phyloP scores from a whole-genome alignment of 2,329 filamentous ascomycete genomes.

The Periconia digitata region DNA sequence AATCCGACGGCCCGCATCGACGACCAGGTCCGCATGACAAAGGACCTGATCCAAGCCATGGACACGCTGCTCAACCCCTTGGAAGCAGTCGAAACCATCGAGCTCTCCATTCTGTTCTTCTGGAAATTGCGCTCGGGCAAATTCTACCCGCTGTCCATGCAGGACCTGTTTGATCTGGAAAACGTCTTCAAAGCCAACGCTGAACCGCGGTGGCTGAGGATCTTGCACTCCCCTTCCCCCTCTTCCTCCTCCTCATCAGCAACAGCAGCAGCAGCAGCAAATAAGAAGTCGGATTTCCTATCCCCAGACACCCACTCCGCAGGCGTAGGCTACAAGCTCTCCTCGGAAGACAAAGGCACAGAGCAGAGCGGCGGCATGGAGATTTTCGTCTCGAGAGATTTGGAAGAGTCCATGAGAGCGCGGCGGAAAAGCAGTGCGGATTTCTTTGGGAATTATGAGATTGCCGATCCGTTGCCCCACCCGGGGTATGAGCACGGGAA shows the following conservation, averaged over 20 bases:
- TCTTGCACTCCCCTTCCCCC: no score
- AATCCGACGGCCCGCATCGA: slow-evolving; percentile 23
- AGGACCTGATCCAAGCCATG: slow-evolving; percentile 33
- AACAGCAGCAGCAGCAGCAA: slow-evolving; percentile 29
- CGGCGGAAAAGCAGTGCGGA: slow-evolving; percentile 34
- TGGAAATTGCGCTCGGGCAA: slow-evolving; percentile 38
- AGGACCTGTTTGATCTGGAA: slow-evolving; percentile 39
- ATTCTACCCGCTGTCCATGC: slow-evolving; percentile 37
- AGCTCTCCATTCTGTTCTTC: slow-evolving; percentile 37
- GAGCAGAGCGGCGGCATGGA: slow-evolving; percentile 41
- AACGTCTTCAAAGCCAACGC: slow-evolving; percentile 37
- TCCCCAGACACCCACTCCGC: slow-evolving; percentile 26
- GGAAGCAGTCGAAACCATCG: slow-evolving; percentile 30
- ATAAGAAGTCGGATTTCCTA: slow-evolving; percentile 6
- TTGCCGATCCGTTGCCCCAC: slow-evolving; percentile 37
- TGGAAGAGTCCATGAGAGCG: slow-evolving; percentile 34
- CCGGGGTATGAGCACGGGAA: slow-evolving; percentile 30
- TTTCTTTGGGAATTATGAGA: slow-evolving; percentile 40
- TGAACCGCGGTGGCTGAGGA: slow-evolving; percentile 32
- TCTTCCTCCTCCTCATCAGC: no score
- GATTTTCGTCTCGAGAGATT: slow-evolving; percentile 34
- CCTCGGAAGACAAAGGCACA: slow-evolving; percentile 32
- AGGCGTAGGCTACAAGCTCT: slow-evolving; percentile 39
- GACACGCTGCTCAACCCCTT: slow-evolving; percentile 29
- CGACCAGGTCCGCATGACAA: slow-evolving; percentile 35